Evolutionary conservation across 805 yeast genomes (phyloP).

Genomic region (Suhomyces vadensis): DNA sequence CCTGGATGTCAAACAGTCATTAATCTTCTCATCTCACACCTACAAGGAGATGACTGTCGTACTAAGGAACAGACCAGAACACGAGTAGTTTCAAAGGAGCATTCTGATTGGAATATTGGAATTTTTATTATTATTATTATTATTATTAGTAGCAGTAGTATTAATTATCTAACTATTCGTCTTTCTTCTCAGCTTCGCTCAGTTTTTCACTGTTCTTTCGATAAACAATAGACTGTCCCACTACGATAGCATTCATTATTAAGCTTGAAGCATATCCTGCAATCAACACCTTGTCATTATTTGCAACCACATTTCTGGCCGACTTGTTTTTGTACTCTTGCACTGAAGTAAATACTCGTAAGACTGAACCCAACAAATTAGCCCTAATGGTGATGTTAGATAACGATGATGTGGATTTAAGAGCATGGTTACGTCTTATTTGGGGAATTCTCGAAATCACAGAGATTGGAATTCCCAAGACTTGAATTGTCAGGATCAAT

Average conservation of each 20-base stretch:
- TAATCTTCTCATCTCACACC: too few relatives aligned
- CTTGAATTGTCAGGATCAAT: constrained; percentile 32
- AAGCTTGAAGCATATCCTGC: constrained; percentile 41
- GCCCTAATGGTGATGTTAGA: constrained; percentile 42
- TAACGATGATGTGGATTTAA: constrained; percentile 39
- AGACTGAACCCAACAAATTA: constrained; percentile 39
- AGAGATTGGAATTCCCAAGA: constrained; percentile 39
- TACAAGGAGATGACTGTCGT: too few relatives aligned
- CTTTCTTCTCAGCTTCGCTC: neutral
- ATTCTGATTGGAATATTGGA: too few relatives aligned
- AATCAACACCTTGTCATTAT: constrained; percentile 35
- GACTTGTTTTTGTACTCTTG: constrained; percentile 27
- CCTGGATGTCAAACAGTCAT: too few relatives aligned
- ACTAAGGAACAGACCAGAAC: too few relatives aligned
- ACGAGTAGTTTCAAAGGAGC: too few relatives aligned
- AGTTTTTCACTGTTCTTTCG: neutral
- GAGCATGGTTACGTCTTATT: constrained; percentile 32
- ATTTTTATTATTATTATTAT: too few relatives aligned
- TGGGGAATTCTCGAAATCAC: constrained; percentile 43
- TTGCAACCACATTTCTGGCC: constrained; percentile 15
- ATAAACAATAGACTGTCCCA: constrained; percentile 36
- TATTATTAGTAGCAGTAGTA: too few relatives aligned
- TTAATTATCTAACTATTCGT: neutral
- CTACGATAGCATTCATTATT: constrained; percentile 34
- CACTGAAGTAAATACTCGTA: constrained; percentile 42